Base-by-base conservation (phyloP, 176 grass and related monocot species). In the Oryza meyeriana region DNA sequence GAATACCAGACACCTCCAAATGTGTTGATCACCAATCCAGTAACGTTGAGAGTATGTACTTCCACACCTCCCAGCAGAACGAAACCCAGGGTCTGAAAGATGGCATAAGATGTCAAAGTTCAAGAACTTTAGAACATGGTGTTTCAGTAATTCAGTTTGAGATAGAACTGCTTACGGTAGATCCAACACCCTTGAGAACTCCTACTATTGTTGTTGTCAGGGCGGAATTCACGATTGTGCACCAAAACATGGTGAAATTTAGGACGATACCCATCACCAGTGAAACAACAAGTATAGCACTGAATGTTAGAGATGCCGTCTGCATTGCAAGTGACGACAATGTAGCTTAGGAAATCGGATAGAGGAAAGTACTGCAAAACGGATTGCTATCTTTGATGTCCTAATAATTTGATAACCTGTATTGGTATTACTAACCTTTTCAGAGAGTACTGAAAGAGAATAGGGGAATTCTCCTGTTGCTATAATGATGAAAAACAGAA, bases 221-320 rank as follows among this genome's bases (percentile, higher is more conserved):
- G 48, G 95, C 95, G 50, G 95, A 98, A 80, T 98, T 98, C 40
- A 98, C 92, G 10, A 98, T 89, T 2, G 95, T 98, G 88, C 95
- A 98, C 88, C 87, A 92, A 39, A 98, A 98, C 95, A 98, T 98
- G 30, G 95, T 98, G 75, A 74, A 98, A 76, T 98, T 98, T 12
- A 98, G 88, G 67, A 86, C 62, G 27, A 98, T 95, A 30, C 92
- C 92, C 95, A 98, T 95, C 79, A 93, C 85, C 50, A 98, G 76
- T 35, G 95, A 98, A 29, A 86, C 36, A 67, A 93, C 5, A 31
- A 98, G 88, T 82, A 95, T 88, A 40, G 84, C 76, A 79, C 75
- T 77, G 57, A 98, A 98, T 58, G 90, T 10, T 69, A 82, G 25
- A 80, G 92, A 93, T 1, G 41, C 35, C 50, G 87, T 84, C 95